These are phyloP conservation scores for Trichosanthes truncata DNA, from an alignment of 306 rosid genomes.

Conservation along the genomic window DNA sequence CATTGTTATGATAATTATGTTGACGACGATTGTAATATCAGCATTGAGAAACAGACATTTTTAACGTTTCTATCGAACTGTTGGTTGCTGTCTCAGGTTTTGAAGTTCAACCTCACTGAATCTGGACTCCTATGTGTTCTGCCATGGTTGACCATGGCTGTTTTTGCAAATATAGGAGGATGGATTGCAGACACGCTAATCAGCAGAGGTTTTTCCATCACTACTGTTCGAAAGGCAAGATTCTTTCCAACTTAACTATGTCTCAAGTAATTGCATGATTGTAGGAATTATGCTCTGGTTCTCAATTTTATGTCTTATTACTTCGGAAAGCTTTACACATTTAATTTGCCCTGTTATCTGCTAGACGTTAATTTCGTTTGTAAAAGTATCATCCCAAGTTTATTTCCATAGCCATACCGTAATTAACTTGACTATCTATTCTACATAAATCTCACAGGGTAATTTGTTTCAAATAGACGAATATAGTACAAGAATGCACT, in stretches of 20 bases:
- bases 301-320: background rate
- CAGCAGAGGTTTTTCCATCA: slow-evolving; percentile 78
- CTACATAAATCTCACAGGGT: background rate
- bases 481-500: background rate
- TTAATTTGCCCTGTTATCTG: background rate
- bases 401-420: background rate
- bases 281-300: background rate
- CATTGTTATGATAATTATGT: background rate
- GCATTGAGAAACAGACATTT: background rate
- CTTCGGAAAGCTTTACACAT: background rate
- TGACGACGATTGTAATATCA: background rate
- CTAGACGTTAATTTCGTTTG: background rate
- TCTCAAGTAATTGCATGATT: background rate
- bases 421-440: background rate
- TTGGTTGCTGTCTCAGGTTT: slow-evolving; percentile 46
- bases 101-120: slow-evolving; percentile 95
- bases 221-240: slow-evolving; percentile 83
- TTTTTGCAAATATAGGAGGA: slow-evolving; percentile 93
- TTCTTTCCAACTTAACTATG: background rate
- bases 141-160: slow-evolving; percentile 98
- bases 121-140: slow-evolving; percentile 91
- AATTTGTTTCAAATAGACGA: background rate
- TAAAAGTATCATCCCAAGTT: background rate
- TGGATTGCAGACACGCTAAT: slow-evolving; percentile 98
- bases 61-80: background rate